Percentiles rank a stretch among this genome's conserved stretches.
phyloP scores from a whole-genome alignment of 495 filamentous ascomycete genomes.

The Trichocladium antarcticum region DNA sequence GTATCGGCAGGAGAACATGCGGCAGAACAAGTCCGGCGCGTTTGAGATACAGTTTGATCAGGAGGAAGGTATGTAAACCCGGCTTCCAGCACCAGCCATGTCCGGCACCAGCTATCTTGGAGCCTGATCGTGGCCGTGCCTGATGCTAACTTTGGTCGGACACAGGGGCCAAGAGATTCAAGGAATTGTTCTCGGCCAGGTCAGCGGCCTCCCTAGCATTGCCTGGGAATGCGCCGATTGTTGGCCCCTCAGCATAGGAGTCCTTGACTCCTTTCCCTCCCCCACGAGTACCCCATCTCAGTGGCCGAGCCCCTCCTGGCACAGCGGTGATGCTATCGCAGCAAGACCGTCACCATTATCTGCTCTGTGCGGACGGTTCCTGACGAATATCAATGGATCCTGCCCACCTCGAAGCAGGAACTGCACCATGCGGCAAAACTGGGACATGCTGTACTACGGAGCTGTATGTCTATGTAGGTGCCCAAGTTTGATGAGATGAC shows the following conservation, averaged over 20 bases:
- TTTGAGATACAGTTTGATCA: constrained; percentile 39
- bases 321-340: no score
- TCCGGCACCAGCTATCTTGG: not conserved
- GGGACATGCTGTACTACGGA: no score
- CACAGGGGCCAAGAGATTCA: constrained; percentile 29
- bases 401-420: no score
- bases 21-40: constrained; percentile 31
- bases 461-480: no score
- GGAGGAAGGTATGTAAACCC: constrained; percentile 25
- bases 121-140: not conserved
- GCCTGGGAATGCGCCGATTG: constrained; percentile 18
- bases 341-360: no score
- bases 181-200: constrained; percentile 28
- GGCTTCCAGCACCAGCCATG: not conserved
- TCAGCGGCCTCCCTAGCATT: constrained; percentile 17
- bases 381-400: no score
- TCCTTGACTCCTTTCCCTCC: no score
- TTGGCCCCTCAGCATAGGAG: constrained; percentile 1
- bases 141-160: not conserved
- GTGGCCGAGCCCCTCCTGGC: no score
- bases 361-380: no score
- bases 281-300: no score
- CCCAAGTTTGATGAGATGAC: no score
- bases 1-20: constrained; percentile 42
- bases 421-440: no score